Evolutionary conservation across 2,329 filamentous ascomycete genomes (phyloP), one percentile per base, ranked within the genome.

Genomic region (Dryadomyces sulphureus): DNA sequence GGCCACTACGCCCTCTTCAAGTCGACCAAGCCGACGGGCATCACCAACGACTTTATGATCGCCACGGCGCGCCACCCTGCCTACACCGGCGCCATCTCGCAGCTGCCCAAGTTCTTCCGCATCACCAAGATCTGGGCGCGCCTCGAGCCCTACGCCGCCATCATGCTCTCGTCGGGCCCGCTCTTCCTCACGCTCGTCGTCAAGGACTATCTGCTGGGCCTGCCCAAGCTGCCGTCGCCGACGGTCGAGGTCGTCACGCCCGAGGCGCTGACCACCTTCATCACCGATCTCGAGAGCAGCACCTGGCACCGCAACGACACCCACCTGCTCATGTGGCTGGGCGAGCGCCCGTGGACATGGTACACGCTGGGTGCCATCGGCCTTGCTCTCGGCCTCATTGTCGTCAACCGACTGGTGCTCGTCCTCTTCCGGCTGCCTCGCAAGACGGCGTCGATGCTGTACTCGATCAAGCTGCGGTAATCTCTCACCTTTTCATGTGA

Each of bases 11-110:
- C 42, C 12, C 36, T 48, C 34, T 61, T 59, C 54, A 57, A 60
- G 40, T 60, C 59, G 52, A 89, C 84, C 0, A 65, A 73, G 3
- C 84, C 84, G 2, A 89, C 84, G 1, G 84, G 84, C 51, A 84
- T 89, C 54, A 84, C 79, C 53, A 89, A 89, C 65, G 84, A 89
- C 56, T 80, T 79, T 36, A 87, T 89, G 82, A 81, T 81, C 42
- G 65, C 81, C 16, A 70, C 84, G 0, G 77, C 80, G 0, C 71
- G 77, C 49, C 84, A 89, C 55, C 82, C 82, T 0, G 85, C 85
- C 65, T 87, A 87, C 67, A 66, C 79, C 43, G 69, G 71, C 42
- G 78, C 82, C 35, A 82, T 86, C 54, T 72, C 82, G 51, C 69
- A 72, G 12, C 65, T 89, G n/a, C 70, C 76, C 48, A 41, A 49